Base-by-base conservation (phyloP, 108 stramenopile genomes). In the Nannochloropsis salina region DNA sequence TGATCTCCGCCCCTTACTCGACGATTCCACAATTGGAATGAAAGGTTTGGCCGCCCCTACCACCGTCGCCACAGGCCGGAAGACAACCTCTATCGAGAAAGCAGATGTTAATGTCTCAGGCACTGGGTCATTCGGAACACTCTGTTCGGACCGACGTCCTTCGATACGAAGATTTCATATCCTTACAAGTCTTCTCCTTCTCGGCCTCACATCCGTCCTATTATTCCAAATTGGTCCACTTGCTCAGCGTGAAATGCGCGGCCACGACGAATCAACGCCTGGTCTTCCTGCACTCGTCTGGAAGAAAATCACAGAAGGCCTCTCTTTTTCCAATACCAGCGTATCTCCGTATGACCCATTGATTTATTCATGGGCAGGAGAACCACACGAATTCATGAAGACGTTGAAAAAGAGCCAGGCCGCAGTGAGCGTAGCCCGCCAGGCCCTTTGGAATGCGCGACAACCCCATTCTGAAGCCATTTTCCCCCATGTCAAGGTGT, bases 11-110 rank as follows among this genome's bases (percentile, higher is more conserved):
- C 61, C 61, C n/a, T n/a, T 74, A 15, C 61, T 74, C 61, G 61
- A 74, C 61, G 61, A 74, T 74, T 74, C 61, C 15, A 74, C 61
- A 1, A 74, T 74, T n/a, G 61, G 61, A n/a, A n/a, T 74, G 20
- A 74, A 74, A 6, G 61, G n/a, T n/a, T n/a, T 74, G 61, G 61
- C 61, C 61, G 61, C 61, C 61, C 20, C 61, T n/a, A n/a, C 61
- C 61, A n/a, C 61, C 20, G 15, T n/a, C 61, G n/a, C 3, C 20
- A n/a, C 15, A 15, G 20, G 61, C 61, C 15, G n/a, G n/a, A 2
- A 15, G 20, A n/a, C 61, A 1, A n/a, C 61, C 61, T n/a, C 61
- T n/a, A 1, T 4, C 61, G 20, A 74, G n/a, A 4, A 15, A n/a
- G 31, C 31, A 31, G 31, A 31, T 31, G 61, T 2, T 6, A 2